These are phyloP conservation scores for Agapanthus africanus DNA, from an alignment of 106 monocot species.

Conservation along the genomic window DNA sequence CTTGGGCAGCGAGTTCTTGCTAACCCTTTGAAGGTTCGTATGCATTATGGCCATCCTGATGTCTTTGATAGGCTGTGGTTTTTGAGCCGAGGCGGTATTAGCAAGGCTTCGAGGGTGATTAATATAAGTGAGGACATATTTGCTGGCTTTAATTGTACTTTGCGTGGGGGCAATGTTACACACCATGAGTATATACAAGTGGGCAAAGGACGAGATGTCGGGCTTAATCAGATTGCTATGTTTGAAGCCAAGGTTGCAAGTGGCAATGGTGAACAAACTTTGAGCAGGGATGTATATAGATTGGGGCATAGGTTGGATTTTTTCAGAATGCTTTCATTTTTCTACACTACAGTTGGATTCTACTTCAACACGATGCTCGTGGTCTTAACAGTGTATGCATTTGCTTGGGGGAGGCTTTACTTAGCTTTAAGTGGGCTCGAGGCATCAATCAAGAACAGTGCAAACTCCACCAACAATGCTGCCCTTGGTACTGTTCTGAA, in stretches of 20 bases:
- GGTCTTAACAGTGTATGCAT: slow-evolving; percentile 49
- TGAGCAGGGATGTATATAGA: not conserved
- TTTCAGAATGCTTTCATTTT: not conserved
- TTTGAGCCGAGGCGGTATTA: slow-evolving; percentile 26
- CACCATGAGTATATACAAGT: not conserved
- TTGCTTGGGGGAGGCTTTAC: slow-evolving; percentile 60
- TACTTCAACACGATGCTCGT: slow-evolving; percentile 34
- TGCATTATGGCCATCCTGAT: slow-evolving; percentile 98
- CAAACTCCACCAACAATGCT: slow-evolving; percentile 32
- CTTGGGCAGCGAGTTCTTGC: slow-evolving; percentile 91
- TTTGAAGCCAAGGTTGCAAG: not conserved
- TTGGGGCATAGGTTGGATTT: not conserved
- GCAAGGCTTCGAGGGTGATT: not conserved
- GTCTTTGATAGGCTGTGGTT: slow-evolving; percentile 88
- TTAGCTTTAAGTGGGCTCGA: slow-evolving; percentile 55
- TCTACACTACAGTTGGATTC: not conserved
- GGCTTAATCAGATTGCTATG: not conserved
- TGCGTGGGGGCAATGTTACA: not conserved
- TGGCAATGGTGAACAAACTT: not conserved
- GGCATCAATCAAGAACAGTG: slow-evolving; percentile 31
- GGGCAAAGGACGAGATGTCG: not conserved
- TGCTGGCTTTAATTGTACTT: not conserved
- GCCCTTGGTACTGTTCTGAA: slow-evolving; percentile 65
- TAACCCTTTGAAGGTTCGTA: slow-evolving; percentile 83
- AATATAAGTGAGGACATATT: not conserved